Evolutionary conservation across 768 basidiomycete species (phyloP).

Genomic region (Lentinula aciculospora): DNA sequence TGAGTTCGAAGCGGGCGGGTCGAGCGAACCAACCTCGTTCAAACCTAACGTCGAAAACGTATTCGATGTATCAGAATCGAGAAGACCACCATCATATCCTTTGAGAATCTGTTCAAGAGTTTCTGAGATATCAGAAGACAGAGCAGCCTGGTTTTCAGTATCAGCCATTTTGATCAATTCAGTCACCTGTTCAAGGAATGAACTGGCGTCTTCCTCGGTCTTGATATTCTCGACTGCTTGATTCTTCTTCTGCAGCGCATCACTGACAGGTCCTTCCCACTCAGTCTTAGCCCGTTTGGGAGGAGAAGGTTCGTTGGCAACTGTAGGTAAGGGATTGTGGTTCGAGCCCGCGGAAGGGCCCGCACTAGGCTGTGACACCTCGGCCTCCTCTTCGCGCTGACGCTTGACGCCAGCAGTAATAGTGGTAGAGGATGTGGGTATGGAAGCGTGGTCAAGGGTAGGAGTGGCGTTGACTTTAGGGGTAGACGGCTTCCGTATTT

Average conservation of each 20-base stretch:
- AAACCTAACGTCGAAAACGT: constrained; percentile 28
- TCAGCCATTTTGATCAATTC: constrained; percentile 54
- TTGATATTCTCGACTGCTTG: constrained; percentile 45
- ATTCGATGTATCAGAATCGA: constrained; percentile 35
- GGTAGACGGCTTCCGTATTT: constrained; percentile 26
- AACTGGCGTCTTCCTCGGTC: constrained; percentile 60
- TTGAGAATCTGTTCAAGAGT: constrained; percentile 62
- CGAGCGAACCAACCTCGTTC: constrained; percentile 24
- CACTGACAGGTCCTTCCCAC: constrained; percentile 58
- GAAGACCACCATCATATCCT: constrained; percentile 31
- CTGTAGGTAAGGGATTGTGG: constrained; percentile 18
- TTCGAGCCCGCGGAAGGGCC: constrained; percentile 22
- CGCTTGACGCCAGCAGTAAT: constrained; percentile 35
- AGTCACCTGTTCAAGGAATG: constrained; percentile 59
- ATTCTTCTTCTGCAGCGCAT: constrained; percentile 37
- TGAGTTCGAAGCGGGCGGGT: constrained; percentile 19
- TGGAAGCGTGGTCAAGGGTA: constrained; percentile 23
- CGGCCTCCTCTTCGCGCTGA: constrained; percentile 45
- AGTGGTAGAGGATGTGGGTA: constrained; percentile 15
- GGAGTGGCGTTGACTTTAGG: constrained; percentile 7
- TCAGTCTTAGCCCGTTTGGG: constrained; percentile 71
- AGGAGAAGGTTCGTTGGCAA: constrained; percentile 51
- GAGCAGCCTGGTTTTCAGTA: constrained; percentile 37
- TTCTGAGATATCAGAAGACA: constrained; percentile 48
- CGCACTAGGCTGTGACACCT: constrained; percentile 17